Percentiles rank a stretch among this genome's conserved stretches.
These are phyloP conservation scores for Tylopilus intermedius DNA, from an alignment of 768 basidiomycete species.

Conservation along the genomic window DNA sequence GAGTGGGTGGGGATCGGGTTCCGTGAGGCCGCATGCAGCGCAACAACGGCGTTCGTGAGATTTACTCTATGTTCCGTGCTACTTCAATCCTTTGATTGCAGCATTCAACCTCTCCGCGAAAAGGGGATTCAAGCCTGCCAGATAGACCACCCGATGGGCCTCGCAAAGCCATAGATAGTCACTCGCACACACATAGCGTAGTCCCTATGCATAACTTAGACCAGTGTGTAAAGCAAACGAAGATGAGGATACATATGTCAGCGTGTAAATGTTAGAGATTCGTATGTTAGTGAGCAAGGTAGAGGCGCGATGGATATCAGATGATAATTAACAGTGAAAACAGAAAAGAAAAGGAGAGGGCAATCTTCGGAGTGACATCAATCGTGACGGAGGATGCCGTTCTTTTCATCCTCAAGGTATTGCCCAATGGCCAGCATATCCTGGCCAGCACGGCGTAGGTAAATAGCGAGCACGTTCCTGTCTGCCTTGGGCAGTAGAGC, in stretches of 20 bases:
- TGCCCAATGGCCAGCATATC: conserved; percentile 84
- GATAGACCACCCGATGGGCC: conserved; percentile 10
- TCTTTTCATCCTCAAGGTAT: conserved; percentile 81
- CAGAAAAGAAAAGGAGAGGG: background rate
- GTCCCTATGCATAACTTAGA: conserved; percentile 15
- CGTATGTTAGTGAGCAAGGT: conserved; percentile 7
- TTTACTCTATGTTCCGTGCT: background rate
- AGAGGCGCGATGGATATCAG: conserved; percentile 12
- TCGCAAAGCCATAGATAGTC: background rate
- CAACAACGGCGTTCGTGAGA: conserved; percentile 27
- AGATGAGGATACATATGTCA: conserved; percentile 22
- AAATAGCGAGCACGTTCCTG: conserved; percentile 59
- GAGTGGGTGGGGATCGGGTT: conserved; percentile 36
- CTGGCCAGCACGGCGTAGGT: conserved; percentile 68
- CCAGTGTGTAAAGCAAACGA: conserved; percentile 6
- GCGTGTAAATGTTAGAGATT: conserved; percentile 5
- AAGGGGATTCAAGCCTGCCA: conserved; percentile 46
- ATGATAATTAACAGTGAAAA: conserved; percentile 8
- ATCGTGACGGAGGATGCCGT: conserved; percentile 49
- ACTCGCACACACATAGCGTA: background rate
- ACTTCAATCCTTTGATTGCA: conserved; percentile 16
- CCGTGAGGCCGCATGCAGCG: conserved; percentile 20
- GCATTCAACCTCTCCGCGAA: conserved; percentile 42
- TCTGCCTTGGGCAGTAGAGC: conserved; percentile 73
- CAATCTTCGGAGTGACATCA: conserved; percentile 13